These are phyloP conservation scores for Panicum hallii DNA, from an alignment of 202 grass and related monocot species.

Conservation along the genomic window DNA sequence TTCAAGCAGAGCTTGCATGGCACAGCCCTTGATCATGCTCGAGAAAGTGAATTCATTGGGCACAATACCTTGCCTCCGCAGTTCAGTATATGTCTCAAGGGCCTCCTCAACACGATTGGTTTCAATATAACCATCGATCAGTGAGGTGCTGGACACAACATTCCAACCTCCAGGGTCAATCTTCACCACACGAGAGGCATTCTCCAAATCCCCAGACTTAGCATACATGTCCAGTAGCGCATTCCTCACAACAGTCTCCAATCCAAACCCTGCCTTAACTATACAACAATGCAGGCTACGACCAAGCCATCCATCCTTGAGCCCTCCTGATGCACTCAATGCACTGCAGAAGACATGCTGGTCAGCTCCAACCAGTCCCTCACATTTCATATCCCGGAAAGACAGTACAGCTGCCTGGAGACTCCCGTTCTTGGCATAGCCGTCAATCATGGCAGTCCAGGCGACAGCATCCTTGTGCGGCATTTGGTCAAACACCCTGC, in stretches of 20 bases:
- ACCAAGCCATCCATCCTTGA: constrained; percentile 47
- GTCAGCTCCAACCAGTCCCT: constrained; percentile 48
- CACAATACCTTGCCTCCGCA: constrained; percentile 44
- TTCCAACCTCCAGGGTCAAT: constrained; percentile 58
- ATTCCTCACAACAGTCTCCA: constrained; percentile 54
- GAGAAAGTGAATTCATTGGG: constrained; percentile 80
- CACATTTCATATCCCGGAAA: constrained; percentile 59
- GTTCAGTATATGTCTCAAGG: constrained; percentile 48
- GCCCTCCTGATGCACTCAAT: constrained; percentile 50
- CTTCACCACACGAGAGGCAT: constrained; percentile 45
- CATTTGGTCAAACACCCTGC: constrained; percentile 78
- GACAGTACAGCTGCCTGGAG: constrained; percentile 37
- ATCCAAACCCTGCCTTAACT: constrained; percentile 52
- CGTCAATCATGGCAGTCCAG: constrained; percentile 86
- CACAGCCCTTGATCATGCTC: constrained; percentile 75
- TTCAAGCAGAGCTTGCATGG: constrained; percentile 60
- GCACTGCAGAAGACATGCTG: constrained; percentile 61
- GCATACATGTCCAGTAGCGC: constrained; percentile 58
- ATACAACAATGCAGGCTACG: constrained; percentile 50
- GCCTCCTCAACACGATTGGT: constrained; percentile 51
- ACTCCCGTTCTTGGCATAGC: constrained; percentile 62
- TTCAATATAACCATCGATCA: constrained; percentile 72
- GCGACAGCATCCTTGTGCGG: constrained; percentile 76
- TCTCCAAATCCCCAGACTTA: constrained; percentile 64
- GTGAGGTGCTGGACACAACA: constrained; percentile 67